These are phyloP conservation scores for Gracilaria gracilis DNA, from an alignment of 23 red algal species.

Conservation along the genomic window DNA sequence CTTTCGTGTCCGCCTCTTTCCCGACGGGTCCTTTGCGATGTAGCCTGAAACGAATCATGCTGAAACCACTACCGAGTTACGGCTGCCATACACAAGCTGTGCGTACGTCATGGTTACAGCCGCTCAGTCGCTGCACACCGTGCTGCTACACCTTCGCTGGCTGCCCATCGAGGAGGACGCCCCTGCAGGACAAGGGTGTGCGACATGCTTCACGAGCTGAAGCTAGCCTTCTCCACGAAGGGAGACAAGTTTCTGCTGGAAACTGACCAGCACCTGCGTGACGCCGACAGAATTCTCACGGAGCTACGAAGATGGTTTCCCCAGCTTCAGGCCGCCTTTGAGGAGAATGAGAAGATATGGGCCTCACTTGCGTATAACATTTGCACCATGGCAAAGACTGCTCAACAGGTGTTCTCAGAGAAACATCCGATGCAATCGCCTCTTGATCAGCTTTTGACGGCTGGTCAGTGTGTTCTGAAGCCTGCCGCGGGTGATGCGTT, in stretches of 20 bases:
- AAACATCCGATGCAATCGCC: neutral
- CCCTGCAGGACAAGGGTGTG: no score
- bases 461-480: constrained; percentile 1
- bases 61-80: no score
- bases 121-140: neutral
- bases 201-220: constrained; percentile 44
- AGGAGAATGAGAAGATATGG: constrained; percentile 53
- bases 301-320: constrained; percentile 55
- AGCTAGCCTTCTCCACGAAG: constrained; percentile 32
- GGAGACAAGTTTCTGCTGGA: constrained; percentile 20
- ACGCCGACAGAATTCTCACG: constrained; percentile 29
- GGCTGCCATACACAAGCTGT: no score
- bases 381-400: constrained; percentile 26
- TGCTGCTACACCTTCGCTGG: neutral
- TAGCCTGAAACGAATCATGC: no score
- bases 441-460: neutral
- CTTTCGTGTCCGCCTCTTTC: neutral
- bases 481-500: constrained; percentile 6
- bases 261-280: constrained; percentile 22
- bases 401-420: constrained; percentile 36
- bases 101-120: neutral
- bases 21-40: no score
- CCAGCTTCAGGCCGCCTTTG: constrained; percentile 48
- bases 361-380: constrained; percentile 46
- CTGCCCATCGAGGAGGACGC: neutral